phyloP scores from a whole-genome alignment of 2,329 filamentous ascomycete genomes.

The Aotearoamyces nothofagi region DNA sequence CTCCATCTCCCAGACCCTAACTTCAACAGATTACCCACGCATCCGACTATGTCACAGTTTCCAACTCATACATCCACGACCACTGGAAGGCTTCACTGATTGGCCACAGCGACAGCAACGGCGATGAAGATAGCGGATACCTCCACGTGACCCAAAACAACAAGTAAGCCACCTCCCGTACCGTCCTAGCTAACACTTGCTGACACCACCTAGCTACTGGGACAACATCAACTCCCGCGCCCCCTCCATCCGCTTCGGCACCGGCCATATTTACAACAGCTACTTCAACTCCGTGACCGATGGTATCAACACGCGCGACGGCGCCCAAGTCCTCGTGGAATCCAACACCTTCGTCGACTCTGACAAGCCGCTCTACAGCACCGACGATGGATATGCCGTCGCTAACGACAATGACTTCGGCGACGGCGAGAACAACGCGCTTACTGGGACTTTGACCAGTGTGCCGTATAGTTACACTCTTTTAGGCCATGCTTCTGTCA shows the following conservation, averaged over 20 bases:
- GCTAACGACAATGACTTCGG: slow-evolving; percentile 31
- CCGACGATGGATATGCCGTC: slow-evolving; percentile 27
- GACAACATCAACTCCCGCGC: slow-evolving; percentile 46
- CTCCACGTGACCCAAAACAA: slow-evolving; percentile 50
- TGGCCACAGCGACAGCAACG: slow-evolving; percentile 44
- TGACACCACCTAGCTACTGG: slow-evolving; percentile 32
- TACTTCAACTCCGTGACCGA: slow-evolving; percentile 29
- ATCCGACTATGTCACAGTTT: slow-evolving; percentile 42
- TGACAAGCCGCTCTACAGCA: slow-evolving; percentile 28
- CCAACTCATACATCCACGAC: slow-evolving; percentile 35
- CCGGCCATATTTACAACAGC: slow-evolving; percentile 44
- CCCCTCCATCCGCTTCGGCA: slow-evolving; percentile 51
- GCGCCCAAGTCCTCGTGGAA: slow-evolving; percentile 39
- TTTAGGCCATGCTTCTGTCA: slow-evolving; percentile 31
- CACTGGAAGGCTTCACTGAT: slow-evolving; percentile 48
- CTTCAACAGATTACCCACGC: too few relatives aligned
- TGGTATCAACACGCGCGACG: slow-evolving; percentile 40
- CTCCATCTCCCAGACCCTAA: too few relatives aligned
- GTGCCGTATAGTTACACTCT: slow-evolving; percentile 38
- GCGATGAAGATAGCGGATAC: slow-evolving; percentile 40
- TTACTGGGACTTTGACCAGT: slow-evolving; percentile 31
- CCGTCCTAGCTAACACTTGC: not conserved
- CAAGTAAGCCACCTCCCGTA: slow-evolving; percentile 31
- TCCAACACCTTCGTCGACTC: slow-evolving; percentile 33
- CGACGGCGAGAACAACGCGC: slow-evolving; percentile 29